Percentiles rank a stretch among this genome's conserved stretches.
These are phyloP conservation scores for Naematelia encephala DNA, from an alignment of 768 basidiomycete species.

Conservation along the genomic window DNA sequence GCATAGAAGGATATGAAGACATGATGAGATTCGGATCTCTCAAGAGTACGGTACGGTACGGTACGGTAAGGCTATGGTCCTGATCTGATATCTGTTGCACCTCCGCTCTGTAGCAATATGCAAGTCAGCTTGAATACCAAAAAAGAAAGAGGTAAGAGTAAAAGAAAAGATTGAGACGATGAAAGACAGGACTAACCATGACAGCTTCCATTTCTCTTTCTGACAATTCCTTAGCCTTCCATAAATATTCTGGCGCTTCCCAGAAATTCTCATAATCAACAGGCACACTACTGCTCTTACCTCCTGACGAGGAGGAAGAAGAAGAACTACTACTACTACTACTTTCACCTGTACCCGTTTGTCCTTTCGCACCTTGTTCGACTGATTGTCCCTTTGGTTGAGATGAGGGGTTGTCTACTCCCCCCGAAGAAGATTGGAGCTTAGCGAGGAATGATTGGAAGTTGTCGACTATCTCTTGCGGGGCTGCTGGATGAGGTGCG, in stretches of 20 bases:
- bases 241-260: constrained; percentile 46
- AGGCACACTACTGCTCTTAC: constrained; percentile 17
- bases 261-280: constrained; percentile 49
- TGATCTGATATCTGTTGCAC: constrained; percentile 38
- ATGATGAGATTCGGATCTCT: too few species aligned
- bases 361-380: neutral
- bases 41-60: too few species aligned
- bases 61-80: constrained; percentile 16
- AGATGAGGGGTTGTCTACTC: constrained; percentile 23
- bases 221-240: constrained; percentile 40
- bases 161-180: neutral
- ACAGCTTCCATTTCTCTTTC: constrained; percentile 50
- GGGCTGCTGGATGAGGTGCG: constrained; percentile 47
- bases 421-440: constrained; percentile 40
- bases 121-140: neutral
- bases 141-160: too few species aligned
- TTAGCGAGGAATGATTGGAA: constrained; percentile 50
- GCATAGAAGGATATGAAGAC: neutral
- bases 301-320: neutral
- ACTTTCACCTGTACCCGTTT: neutral
- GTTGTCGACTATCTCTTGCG: constrained; percentile 39
- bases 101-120: constrained; percentile 41
- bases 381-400: constrained; percentile 37
- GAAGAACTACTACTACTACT: neutral
- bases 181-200: constrained; percentile 42